phyloP scores from a whole-genome alignment of 2,329 filamentous ascomycete species.

The Colletotrichum plurivorum region DNA sequence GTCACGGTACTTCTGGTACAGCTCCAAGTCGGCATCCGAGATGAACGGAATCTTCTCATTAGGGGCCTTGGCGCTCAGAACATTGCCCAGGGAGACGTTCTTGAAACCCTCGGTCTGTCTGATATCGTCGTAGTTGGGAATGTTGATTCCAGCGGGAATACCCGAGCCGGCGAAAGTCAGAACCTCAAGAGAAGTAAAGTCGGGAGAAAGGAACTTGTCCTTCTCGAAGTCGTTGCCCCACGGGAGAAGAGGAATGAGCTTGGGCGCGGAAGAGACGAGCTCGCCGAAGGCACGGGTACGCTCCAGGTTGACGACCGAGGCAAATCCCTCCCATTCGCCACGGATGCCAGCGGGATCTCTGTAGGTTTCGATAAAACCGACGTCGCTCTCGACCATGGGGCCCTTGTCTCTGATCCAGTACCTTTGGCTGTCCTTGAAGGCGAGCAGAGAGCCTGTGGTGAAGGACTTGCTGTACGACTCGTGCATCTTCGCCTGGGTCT shows the following conservation, averaged over 20 bases:
- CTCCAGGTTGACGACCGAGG: slow-evolving; percentile 89
- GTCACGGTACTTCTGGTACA: slow-evolving; percentile 89
- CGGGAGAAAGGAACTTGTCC: slow-evolving; percentile 93
- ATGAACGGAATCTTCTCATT: slow-evolving; percentile 96
- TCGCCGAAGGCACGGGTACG: slow-evolving; percentile 89
- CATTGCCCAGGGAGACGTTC: slow-evolving; percentile 94
- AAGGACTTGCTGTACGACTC: slow-evolving; percentile 83
- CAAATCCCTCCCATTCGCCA: slow-evolving; percentile 90
- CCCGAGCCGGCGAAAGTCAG: slow-evolving; percentile 80
- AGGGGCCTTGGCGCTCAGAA: slow-evolving; percentile 90
- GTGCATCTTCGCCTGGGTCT: slow-evolving; percentile 81
- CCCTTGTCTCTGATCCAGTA: slow-evolving; percentile 88
- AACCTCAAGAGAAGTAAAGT: slow-evolving; percentile 96
- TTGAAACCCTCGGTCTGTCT: slow-evolving; percentile 90
- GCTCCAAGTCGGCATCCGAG: slow-evolving; percentile 78
- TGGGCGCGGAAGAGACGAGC: slow-evolving; percentile 84
- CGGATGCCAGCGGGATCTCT: slow-evolving; percentile 85
- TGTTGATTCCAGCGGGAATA: slow-evolving; percentile 78
- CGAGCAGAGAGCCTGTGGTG: slow-evolving; percentile 78
- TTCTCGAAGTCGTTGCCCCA: slow-evolving; percentile 95
- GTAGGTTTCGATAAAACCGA: slow-evolving; percentile 90
- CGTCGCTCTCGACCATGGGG: slow-evolving; percentile 83
- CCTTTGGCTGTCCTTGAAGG: slow-evolving; percentile 85
- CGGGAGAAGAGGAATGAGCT: slow-evolving; percentile 89
- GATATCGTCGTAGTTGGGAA: slow-evolving; percentile 82